phyloP scores from a whole-genome alignment of 768 basidiomycete genomes.

The Hygrocybe coccinea region DNA sequence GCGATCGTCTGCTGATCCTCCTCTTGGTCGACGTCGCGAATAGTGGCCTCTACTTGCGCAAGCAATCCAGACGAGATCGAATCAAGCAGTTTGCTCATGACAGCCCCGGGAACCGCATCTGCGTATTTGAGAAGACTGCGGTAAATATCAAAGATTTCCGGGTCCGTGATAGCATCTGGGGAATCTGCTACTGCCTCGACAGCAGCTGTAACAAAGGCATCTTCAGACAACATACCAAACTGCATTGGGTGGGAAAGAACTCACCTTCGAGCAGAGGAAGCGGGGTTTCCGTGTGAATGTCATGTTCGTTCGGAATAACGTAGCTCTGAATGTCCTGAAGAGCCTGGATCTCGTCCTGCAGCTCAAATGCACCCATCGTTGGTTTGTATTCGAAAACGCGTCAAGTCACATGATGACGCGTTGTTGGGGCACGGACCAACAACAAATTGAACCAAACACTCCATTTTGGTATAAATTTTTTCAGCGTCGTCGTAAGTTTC shows the following conservation, averaged over 20 bases:
- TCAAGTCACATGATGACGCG: background rate
- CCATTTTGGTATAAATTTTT: background rate
- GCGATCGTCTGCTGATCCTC: conserved; percentile 58
- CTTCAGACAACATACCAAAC: background rate
- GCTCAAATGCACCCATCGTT: conserved; percentile 47
- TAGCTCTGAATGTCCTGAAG: conserved; percentile 59
- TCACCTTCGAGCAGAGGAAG: conserved; percentile 56
- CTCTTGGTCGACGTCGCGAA: conserved; percentile 64
- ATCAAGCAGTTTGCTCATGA: conserved; percentile 86
- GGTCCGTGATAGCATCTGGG: conserved; percentile 65
- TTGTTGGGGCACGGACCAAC: background rate
- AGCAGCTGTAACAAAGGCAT: conserved; percentile 45
- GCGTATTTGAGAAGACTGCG: conserved; percentile 77
- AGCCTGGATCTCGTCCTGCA: conserved; percentile 71
- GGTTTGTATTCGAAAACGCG: background rate
- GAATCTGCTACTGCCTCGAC: conserved; percentile 77
- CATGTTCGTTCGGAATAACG: conserved; percentile 63
- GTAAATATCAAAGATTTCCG: conserved; percentile 74
- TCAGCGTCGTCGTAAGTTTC: background rate
- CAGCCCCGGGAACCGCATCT: conserved; percentile 51
- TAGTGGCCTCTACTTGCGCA: conserved; percentile 66
- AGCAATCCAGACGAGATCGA: conserved; percentile 73
- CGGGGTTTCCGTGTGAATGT: conserved; percentile 53
- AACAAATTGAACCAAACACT: background rate
- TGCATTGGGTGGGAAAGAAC: conserved; percentile 14